These are phyloP conservation scores for Aureobasidium sp. DNA, from an alignment of 2,329 filamentous ascomycete species.

Conservation along the genomic window DNA sequence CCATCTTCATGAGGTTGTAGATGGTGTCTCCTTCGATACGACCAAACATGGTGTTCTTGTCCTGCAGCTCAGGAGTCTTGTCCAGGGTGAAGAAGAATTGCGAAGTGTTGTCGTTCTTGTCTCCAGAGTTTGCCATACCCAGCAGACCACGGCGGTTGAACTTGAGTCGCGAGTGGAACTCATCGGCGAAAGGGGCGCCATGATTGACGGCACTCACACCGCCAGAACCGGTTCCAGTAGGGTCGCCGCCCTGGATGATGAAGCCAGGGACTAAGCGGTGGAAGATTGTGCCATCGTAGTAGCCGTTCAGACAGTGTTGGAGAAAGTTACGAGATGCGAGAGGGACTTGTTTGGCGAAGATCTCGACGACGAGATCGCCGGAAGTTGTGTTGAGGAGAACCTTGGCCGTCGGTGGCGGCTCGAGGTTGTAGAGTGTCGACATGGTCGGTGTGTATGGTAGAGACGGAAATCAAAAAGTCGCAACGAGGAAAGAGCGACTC, in stretches of 20 bases:
- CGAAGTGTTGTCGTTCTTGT: constrained; percentile 74
- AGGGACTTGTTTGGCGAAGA: constrained; percentile 92
- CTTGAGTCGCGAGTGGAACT: constrained; percentile 85
- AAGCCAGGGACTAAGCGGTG: constrained; percentile 89
- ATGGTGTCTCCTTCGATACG: constrained; percentile 89
- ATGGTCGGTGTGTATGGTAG: constrained; percentile 45
- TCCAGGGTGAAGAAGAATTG: constrained; percentile 96
- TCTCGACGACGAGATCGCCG: constrained; percentile 82
- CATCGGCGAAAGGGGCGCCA: constrained; percentile 74
- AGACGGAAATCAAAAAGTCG: background rate
- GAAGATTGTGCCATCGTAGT: constrained; percentile 91
- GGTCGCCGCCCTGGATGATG: constrained; percentile 90
- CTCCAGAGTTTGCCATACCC: constrained; percentile 90
- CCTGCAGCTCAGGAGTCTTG: constrained; percentile 73
- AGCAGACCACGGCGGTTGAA: constrained; percentile 86
- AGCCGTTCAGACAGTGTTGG: constrained; percentile 88
- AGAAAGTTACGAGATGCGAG: constrained; percentile 91
- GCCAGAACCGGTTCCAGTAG: constrained; percentile 84
- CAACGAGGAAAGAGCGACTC: background rate
- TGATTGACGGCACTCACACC: constrained; percentile 90
- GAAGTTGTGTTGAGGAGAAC: constrained; percentile 83
- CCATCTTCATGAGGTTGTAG: constrained; percentile 92
- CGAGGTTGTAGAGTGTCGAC: constrained; percentile 88
- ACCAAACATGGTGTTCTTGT: constrained; percentile 90
- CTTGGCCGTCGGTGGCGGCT: constrained; percentile 88